Evolutionary conservation across 805 yeast species (phyloP).

Genomic region (Cyberlindnera amylophila): DNA sequence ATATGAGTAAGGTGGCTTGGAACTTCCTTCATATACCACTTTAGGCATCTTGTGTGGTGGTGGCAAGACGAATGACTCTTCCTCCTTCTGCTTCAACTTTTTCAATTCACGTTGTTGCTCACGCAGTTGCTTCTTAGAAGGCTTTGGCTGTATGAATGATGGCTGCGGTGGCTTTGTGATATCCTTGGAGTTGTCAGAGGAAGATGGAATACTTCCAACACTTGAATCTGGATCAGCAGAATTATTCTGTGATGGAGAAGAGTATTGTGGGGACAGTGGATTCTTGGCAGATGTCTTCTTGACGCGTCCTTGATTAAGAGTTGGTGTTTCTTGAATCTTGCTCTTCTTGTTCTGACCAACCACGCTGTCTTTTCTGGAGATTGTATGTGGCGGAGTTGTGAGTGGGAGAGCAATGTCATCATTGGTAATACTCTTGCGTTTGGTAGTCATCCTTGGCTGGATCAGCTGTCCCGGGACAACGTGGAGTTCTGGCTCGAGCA

Average conservation of each 20-base stretch:
- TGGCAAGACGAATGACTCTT: constrained; percentile 18
- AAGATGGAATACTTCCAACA: not conserved
- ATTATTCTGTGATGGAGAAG: constrained; percentile 22
- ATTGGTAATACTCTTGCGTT: constrained; percentile 11
- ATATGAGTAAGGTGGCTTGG: constrained; percentile 90
- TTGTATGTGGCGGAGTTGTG: constrained; percentile 29
- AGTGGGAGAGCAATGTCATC: constrained; percentile 20
- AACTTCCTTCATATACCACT: constrained; percentile 19
- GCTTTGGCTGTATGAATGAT: constrained; percentile 17
- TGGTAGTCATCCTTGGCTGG: constrained; percentile 2
- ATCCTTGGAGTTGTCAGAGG: not conserved
- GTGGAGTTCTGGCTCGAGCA: constrained; percentile 7
- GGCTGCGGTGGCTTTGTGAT: constrained; percentile 25
- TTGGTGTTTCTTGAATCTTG: constrained; percentile 26
- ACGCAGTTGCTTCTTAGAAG: constrained; percentile 14
- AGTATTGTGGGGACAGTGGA: constrained; percentile 28
- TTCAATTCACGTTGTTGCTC: constrained; percentile 9
- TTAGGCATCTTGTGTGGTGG: constrained; percentile 25
- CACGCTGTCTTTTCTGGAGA: constrained; percentile 16
- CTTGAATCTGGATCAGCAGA: constrained; percentile 3
- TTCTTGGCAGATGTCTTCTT: constrained; percentile 17
- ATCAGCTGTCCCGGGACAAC: constrained; percentile 1
- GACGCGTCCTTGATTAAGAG: constrained; percentile 18
- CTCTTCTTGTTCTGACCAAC: constrained; percentile 13
- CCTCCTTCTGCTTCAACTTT: constrained; percentile 6